Percentiles rank a stretch among this genome's conserved stretches.
These are phyloP conservation scores for Rhododendron ovatum DNA, from an alignment of 148 eudicot genomes.

Conservation along the genomic window DNA sequence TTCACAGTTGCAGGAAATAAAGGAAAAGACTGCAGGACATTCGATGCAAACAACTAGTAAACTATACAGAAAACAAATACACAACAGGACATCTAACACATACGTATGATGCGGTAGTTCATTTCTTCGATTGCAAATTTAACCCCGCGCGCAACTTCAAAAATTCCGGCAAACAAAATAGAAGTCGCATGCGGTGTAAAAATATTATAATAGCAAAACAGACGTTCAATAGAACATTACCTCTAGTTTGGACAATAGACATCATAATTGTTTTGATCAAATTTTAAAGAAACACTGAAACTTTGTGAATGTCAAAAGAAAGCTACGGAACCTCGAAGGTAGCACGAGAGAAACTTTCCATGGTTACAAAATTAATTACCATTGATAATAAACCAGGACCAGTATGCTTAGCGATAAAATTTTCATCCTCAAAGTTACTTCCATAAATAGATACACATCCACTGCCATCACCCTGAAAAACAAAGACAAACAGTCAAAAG, in stretches of 20 bases:
- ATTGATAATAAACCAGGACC: conserved; percentile 92
- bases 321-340: neutral
- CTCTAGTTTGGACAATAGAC: no score
- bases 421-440: conserved; percentile 91
- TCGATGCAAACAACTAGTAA: neutral
- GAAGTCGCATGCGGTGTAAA: neutral
- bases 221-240: neutral
- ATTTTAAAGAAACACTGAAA: neutral
- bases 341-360: conserved; percentile 5
- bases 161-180: neutral
- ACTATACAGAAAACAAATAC: neutral
- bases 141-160: neutral
- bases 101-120: neutral
- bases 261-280: neutral
- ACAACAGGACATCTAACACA: neutral
- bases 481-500: conserved; percentile 17
- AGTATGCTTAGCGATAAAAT: conserved; percentile 91
- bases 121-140: neutral
- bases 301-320: conserved; percentile 3
- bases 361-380: conserved; percentile 34
- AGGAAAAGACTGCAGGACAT: neutral
- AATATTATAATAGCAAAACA: neutral
- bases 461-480: conserved; percentile 85
- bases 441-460: conserved; percentile 86
- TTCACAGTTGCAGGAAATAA: neutral